Evolutionary conservation across 768 basidiomycete species (phyloP), one percentile per base, ranked within the genome.

Genomic region (Phylloporus sp.): DNA sequence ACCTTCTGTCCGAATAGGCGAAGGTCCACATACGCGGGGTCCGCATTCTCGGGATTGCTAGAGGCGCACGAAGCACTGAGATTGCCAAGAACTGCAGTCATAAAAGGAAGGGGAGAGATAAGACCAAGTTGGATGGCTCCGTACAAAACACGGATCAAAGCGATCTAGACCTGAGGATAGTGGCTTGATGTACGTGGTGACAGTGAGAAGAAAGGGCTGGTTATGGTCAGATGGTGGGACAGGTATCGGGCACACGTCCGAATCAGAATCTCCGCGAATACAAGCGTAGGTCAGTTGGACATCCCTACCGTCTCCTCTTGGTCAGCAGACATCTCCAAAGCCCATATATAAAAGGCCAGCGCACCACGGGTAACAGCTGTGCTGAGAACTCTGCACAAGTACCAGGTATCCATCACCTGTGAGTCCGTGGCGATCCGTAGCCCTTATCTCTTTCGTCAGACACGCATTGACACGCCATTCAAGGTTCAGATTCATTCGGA

Each of bases 11-110:
- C 88, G 15, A 81, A 79, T 50, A 81, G 80, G 15, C 70, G 75
- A 26, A 81, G 76, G 64, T 82, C 84, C 18, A 72, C 79, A 22
- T 86, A 85, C 64, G 85, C 92, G 31, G 75, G 92, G 32, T 85
- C 86, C 27, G 74, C 84, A 38, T 92, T 92, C 69, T 86, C 85
- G 61, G 59, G 85, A 54, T 70, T 81, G 31, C 70, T 71, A 2
- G 80, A 80, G 1, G 82, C 86, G 2, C 80, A 89, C 32, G 79
- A 82, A 70, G 91, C 83, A 2, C 66, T 91, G 55, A 70, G 68
- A 53, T 71, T 88, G 53, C 67, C 93, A 20, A 70, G 66, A 22
- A 60, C 56, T 16, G 72, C 75, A 15, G 53, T 64, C 12, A 38
- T 61, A 38, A 57, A 62, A 31, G 65, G 56, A 51, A 53, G 53